Evolutionary conservation across 495 filamentous ascomycete genomes (phyloP).

Genomic region (Tricharina praecox): DNA sequence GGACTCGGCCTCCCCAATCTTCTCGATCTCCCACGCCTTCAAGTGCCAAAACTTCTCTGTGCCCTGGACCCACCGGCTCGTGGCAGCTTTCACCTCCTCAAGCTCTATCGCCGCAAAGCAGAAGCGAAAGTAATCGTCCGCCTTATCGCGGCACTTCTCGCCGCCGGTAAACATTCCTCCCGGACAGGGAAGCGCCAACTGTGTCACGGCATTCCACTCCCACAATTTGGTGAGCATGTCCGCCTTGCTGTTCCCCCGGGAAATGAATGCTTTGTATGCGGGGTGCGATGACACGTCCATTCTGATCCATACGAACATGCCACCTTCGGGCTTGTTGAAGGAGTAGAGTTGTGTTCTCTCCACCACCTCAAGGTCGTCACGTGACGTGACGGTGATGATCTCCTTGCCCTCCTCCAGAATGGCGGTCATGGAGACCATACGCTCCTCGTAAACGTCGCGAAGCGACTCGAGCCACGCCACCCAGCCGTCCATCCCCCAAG

Average conservation of each 20-base stretch:
- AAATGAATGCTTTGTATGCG: constrained; percentile 35
- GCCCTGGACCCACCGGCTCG: constrained; percentile 46
- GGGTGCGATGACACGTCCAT: constrained; percentile 56
- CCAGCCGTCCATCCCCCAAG: constrained; percentile 77
- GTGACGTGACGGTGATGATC: constrained; percentile 30
- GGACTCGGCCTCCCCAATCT: constrained; percentile 2
- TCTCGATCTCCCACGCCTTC: constrained; percentile 16
- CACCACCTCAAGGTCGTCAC: constrained; percentile 49
- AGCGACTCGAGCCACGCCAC: constrained; percentile 75
- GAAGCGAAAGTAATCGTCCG: constrained; percentile 51
- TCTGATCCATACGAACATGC: constrained; percentile 83
- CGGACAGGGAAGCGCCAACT: constrained; percentile 46
- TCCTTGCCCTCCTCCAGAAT: constrained; percentile 48
- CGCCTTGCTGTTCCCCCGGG: constrained; percentile 24
- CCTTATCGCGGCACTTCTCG: constrained; percentile 33
- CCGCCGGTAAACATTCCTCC: constrained; percentile 58
- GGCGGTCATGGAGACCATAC: constrained; percentile 60
- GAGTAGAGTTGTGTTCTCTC: constrained; percentile 51
- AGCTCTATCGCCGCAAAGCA: constrained; percentile 73
- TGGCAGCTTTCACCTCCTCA: constrained; percentile 43
- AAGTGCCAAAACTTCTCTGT: constrained; percentile 56
- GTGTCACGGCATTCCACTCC: constrained; percentile 51
- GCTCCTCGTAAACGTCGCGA: constrained; percentile 60
- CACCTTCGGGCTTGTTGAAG: constrained; percentile 65
- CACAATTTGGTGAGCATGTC: constrained; percentile 42